Conservation (phyloP, 2,329 filamentous ascomycete genomes). For the Ceratocystis cacaofunesta region DNA sequence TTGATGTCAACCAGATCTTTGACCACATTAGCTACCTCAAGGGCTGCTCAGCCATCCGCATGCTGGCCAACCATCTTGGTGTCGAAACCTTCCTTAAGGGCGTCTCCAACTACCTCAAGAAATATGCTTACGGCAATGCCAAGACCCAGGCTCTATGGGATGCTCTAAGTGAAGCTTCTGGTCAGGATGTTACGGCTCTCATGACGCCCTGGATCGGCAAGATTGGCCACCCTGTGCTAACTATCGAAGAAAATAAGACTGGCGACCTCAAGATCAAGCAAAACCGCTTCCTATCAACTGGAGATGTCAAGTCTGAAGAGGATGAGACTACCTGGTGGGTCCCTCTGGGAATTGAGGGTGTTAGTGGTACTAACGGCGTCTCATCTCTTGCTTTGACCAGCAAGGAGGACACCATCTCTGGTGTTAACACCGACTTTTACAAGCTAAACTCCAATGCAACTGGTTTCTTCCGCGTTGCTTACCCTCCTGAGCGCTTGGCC, state of each 20-base stretch:
- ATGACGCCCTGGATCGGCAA: slow-evolving; percentile 94
- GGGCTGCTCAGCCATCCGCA: slow-evolving; percentile 89
- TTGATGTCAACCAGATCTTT: slow-evolving; percentile 96
- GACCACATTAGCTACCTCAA: slow-evolving; percentile 94
- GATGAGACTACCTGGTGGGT: slow-evolving; percentile 94
- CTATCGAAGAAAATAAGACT: slow-evolving; percentile 68
- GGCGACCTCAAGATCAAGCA: slow-evolving; percentile 73
- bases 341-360: slow-evolving; percentile 71
- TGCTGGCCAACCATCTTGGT: slow-evolving; percentile 83
- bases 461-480: slow-evolving; percentile 85
- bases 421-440: slow-evolving; percentile 69
- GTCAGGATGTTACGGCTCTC: slow-evolving; percentile 67
- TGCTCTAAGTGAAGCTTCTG: slow-evolving; percentile 73
- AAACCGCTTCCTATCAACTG: slow-evolving; percentile 77
- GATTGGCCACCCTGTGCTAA: slow-evolving; percentile 86
- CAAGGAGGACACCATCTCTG: slow-evolving; percentile 62
- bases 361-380: slow-evolving; percentile 46
- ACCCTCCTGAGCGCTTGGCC: slow-evolving; percentile 66
- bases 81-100: slow-evolving; percentile 80
- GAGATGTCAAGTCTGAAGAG: slow-evolving; percentile 80
- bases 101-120: slow-evolving; percentile 76
- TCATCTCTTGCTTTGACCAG: slow-evolving; percentile 53
- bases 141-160: slow-evolving; percentile 86
- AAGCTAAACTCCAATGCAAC: slow-evolving; percentile 83
- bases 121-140: slow-evolving; percentile 77